Evolutionary conservation across 257 asterid genomes (phyloP), one percentile per base, ranked within the genome.

Genomic region (Primulina huaijiensis): DNA sequence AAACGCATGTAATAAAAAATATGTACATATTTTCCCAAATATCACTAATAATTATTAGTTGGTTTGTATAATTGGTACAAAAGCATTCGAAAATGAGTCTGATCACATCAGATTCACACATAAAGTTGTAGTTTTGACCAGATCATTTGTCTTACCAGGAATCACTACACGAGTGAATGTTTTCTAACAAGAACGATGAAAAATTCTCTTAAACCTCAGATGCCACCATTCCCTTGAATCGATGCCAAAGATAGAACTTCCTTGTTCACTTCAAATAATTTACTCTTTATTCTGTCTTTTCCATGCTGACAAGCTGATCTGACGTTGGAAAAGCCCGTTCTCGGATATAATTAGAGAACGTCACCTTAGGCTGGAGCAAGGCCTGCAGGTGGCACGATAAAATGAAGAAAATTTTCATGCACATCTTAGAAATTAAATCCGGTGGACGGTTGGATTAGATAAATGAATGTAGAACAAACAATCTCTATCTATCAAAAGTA

Each of bases 351-450:
- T 68, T 66, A 63, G 87, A 75, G 73, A 90, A 90, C 8, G 82
- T 74, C 60, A 90, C 97, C 72, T 80, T 84, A 59, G 94, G 92
- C 60, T 74, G 86, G 75, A 80, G 76, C 80, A 85, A 69, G 57
- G 71, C 76, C 95, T 88, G 88, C 59, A 73, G 30, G 31, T 37
- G 38, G 55, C 30, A 37, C 0, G 4, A 74, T 27, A 31, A 23
- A 71, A 35, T 27, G 10, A 58, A 34, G 37, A 75, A 30, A 23
- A 23, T 0, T 0, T 23, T 23, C 25, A 23, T 23, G 25, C 25
- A 23, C 25, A 23, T 23, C 25, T 23, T 23, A 23, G 25, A 23
- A 23, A 23, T 23, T 23, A 23, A 23, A 23, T 23, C 25, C 1
- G 1, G 25, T 23, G 1, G 25, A 23, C 25, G 25, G 25, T 23